phyloP scores from a whole-genome alignment of 805 yeast genomes.

The Phaffomyces antillensis region DNA sequence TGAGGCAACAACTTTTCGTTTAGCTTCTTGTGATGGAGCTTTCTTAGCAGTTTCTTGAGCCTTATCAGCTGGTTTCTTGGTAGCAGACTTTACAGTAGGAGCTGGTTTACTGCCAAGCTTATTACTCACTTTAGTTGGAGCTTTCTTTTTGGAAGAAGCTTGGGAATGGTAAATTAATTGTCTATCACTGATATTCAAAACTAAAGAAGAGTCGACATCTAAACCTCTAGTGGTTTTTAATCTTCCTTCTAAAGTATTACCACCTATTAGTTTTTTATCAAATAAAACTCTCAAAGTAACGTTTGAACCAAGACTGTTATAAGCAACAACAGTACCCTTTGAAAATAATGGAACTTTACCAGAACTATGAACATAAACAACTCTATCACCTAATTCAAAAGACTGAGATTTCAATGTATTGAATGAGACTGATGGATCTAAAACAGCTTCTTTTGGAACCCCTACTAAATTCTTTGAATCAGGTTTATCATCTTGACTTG shows the following conservation, averaged over 20 bases:
- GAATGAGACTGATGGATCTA: constrained; percentile 68
- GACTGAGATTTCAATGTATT: constrained; percentile 66
- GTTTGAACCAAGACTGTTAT: constrained; percentile 47
- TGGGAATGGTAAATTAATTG: constrained; percentile 74
- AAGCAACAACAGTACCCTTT: constrained; percentile 86
- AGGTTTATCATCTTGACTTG: constrained; percentile 36
- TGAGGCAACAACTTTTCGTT: not conserved
- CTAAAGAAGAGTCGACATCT: constrained; percentile 71
- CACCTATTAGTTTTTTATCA: constrained; percentile 78
- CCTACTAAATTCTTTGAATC: constrained; percentile 58
- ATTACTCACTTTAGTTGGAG: constrained; percentile 8
- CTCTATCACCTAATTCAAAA: constrained; percentile 85
- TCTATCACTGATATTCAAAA: constrained; percentile 66
- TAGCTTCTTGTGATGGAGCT: not conserved
- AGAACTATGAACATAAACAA: constrained; percentile 72
- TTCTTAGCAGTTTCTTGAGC: not conserved
- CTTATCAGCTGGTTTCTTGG: not conserved
- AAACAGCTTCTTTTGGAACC: constrained; percentile 78
- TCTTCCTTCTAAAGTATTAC: constrained; percentile 74
- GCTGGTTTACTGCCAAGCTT: constrained; percentile 2
- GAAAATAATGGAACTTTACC: constrained; percentile 87
- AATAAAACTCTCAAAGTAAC: constrained; percentile 69
- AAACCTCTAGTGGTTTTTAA: constrained; percentile 75
- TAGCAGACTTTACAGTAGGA: not conserved
- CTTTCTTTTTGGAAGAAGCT: constrained; percentile 37